Conservation (phyloP, 225 moss, liverwort and hornwort genomes). For the Marchantia polymorpha region DNA sequence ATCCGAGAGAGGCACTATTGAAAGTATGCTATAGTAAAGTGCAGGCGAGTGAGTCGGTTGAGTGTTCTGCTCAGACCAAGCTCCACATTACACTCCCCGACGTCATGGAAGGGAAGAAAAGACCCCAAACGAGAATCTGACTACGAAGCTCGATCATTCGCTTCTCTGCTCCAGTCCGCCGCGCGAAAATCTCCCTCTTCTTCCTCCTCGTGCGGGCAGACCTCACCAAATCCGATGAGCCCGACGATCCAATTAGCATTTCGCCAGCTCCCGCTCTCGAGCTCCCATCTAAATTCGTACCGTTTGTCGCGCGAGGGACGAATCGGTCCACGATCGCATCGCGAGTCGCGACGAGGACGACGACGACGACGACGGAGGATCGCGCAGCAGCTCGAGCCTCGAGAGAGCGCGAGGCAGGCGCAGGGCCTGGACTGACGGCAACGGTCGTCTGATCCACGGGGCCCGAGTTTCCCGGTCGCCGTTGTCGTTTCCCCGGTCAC, state of each 20-base stretch:
- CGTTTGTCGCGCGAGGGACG: background rate
- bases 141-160: too few species aligned
- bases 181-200: too few species aligned
- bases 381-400: background rate
- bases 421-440: constrained; percentile 4
- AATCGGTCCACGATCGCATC: background rate
- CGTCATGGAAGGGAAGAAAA: too few species aligned
- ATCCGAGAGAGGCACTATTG: too few species aligned
- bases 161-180: too few species aligned
- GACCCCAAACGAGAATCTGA: too few species aligned
- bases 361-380: background rate
- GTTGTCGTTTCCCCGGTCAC: background rate
- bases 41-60: too few species aligned
- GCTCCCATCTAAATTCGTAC: background rate
- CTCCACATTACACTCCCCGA: too few species aligned
- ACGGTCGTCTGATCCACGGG: constrained; percentile 12
- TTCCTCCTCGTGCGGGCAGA: too few species aligned
- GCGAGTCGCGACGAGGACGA: background rate
- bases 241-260: background rate
- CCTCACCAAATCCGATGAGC: background rate
- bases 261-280: background rate
- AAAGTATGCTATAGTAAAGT: too few species aligned
- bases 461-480: background rate
- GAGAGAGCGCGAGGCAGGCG: background rate
- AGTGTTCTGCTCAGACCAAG: too few species aligned